Evolutionary conservation across 371 early-diverging fungal genomes (phyloP).

Genomic region (Rhizomucor miehei): DNA sequence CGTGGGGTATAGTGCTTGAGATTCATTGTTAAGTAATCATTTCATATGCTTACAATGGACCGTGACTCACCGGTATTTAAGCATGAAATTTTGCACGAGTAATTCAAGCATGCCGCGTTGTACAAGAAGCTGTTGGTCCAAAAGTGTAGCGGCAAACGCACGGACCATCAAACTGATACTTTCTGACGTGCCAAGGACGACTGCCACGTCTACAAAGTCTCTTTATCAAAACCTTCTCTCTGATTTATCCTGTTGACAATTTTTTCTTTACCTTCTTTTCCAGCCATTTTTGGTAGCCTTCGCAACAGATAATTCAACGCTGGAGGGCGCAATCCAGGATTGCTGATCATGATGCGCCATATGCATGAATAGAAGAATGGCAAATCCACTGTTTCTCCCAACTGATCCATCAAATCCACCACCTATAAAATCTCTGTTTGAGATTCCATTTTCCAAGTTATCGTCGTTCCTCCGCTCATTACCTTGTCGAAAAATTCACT

Average conservation of each 20-base stretch:
- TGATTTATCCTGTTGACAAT: neutral
- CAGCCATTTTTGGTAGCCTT: slow-evolving; percentile 68
- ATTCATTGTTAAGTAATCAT: neutral
- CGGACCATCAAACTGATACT: slow-evolving; percentile 72
- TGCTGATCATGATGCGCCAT: slow-evolving; percentile 75
- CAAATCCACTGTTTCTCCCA: slow-evolving; percentile 67
- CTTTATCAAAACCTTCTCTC: neutral
- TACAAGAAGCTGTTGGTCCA: slow-evolving; percentile 76
- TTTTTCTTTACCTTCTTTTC: slow-evolving; percentile 52
- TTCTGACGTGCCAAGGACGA: slow-evolving; percentile 61
- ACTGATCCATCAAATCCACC: slow-evolving; percentile 64
- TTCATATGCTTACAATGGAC: neutral
- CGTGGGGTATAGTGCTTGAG: slow-evolving; percentile 61
- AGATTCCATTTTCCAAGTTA: neutral
- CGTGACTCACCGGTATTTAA: slow-evolving; percentile 55
- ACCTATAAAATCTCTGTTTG: slow-evolving; percentile 37
- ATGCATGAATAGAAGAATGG: slow-evolving; percentile 78
- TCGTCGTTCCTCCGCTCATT: slow-evolving; percentile 3
- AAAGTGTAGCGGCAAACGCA: slow-evolving; percentile 72
- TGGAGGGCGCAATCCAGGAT: slow-evolving; percentile 66
- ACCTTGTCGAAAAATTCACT: slow-evolving; percentile 80
- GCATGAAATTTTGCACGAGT: slow-evolving; percentile 74
- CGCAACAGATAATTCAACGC: slow-evolving; percentile 77
- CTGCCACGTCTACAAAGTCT: slow-evolving; percentile 53
- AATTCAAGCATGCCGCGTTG: slow-evolving; percentile 85